Base-by-base conservation (phyloP, 345 rosid genomes). In the Murraya koenigii region DNA sequence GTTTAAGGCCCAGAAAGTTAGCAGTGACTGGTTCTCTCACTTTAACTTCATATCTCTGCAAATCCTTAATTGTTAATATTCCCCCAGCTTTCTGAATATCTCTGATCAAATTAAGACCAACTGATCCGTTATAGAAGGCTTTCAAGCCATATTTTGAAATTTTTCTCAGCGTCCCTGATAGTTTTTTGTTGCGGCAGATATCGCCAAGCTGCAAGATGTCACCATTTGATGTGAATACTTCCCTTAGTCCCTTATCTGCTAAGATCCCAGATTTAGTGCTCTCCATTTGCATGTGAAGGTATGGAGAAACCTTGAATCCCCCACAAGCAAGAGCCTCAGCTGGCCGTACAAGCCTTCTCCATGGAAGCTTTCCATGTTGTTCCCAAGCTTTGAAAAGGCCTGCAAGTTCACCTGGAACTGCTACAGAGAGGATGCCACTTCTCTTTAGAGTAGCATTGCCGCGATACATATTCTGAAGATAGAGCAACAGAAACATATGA, bases 361-460 rank as follows among this genome's bases (percentile, higher is more conserved):
- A 90, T 3, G 91, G 88, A 47, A 91, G 85, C 78, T 69, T 86
- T 3, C 93, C 93, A 33, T 86, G 82, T 7, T 77, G 79, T 71
- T 84, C 73, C 94, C 96, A 92, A 32, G 88, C 90, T 60, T 75
- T 74, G 66, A 79, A 79, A 41, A 92, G 88, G 44, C 96, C 92
- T 0, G 88, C 84, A 25, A 92, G 82, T 81, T 82, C 89, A 33
- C 97, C 92, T 0, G 94, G 94, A 52, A 89, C 88, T 0, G 85
- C 97, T 60, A 90, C 78, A 36, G 92, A 90, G 62, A 92, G 87
- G 0, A 79, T 79, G 28, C 97, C 92, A 22, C 30, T 78, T 19
- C 44, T 69, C 83, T 90, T 89, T 63, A 81, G 54, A 9, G 72
- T 41, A 68, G 36, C 58, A 77, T 90, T 86, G n/a, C 83, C 87